Percentiles rank a stretch among this genome's conserved stretches.
Conservation (phyloP, 2,329 filamentous ascomycete species). For the Biscogniauxia sp. region DNA sequence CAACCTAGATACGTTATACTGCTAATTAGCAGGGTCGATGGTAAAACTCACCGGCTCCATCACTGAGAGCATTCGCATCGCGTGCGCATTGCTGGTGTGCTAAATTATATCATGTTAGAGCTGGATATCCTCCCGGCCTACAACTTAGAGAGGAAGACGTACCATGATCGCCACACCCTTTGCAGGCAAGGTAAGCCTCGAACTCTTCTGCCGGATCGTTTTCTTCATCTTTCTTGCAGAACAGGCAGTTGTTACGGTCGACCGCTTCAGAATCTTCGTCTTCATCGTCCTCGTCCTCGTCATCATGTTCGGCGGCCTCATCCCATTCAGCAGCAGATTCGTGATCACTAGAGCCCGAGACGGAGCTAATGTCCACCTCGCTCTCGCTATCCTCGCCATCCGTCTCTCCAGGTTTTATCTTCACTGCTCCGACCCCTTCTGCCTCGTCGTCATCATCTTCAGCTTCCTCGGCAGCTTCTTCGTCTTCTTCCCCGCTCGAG, state of each 20-base stretch:
- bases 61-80: slow-evolving; percentile 61
- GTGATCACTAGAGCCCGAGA: slow-evolving; percentile 27
- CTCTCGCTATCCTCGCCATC: slow-evolving; percentile 42
- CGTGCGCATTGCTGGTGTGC: slow-evolving; percentile 90
- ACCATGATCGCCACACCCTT: slow-evolving; percentile 80
- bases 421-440: slow-evolving; percentile 57
- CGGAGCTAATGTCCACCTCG: slow-evolving; percentile 30
- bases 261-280: slow-evolving; percentile 33
- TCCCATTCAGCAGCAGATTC: slow-evolving; percentile 33
- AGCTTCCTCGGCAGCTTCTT: slow-evolving; percentile 27
- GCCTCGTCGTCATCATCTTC: slow-evolving; percentile 45
- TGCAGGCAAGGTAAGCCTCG: slow-evolving; percentile 75
- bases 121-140: slow-evolving; percentile 22
- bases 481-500: slow-evolving; percentile 33
- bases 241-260: slow-evolving; percentile 24
- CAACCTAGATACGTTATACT: not conserved
- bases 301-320: slow-evolving; percentile 29
- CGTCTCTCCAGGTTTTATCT: slow-evolving; percentile 52
- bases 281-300: slow-evolving; percentile 28
- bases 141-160: slow-evolving; percentile 39
- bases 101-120: slow-evolving; percentile 48
- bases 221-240: slow-evolving; percentile 36
- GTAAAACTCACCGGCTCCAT: slow-evolving; percentile 58
- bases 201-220: slow-evolving; percentile 63
- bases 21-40: slow-evolving; percentile 15